These are phyloP conservation scores for Macaranga tanarius DNA, from an alignment of 441 rosid genomes.

Conservation along the genomic window DNA sequence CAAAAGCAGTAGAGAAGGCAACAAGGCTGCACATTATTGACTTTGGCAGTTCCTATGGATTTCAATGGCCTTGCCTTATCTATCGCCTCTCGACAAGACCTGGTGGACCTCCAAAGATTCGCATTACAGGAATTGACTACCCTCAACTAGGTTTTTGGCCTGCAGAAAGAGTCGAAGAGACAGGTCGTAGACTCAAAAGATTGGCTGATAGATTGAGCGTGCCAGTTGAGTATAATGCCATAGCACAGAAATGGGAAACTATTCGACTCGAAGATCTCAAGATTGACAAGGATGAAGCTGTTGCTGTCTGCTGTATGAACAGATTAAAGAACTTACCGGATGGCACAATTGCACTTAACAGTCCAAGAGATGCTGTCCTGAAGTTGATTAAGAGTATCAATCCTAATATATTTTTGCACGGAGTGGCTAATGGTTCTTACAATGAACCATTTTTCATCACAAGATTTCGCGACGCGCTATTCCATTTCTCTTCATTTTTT, in stretches of 20 bases:
- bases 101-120: conserved; percentile 51
- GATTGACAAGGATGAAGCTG: conserved; percentile 42
- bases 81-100: conserved; percentile 30
- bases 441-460: conserved; percentile 45
- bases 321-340: conserved; percentile 58
- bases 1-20: conserved; percentile 32
- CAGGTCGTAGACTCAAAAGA: conserved; percentile 45
- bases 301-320: conserved; percentile 56
- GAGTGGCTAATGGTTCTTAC: conserved; percentile 38
- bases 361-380: conserved; percentile 60
- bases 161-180: conserved; percentile 53
- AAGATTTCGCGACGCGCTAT: conserved; percentile 42
- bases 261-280: conserved; percentile 56
- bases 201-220: conserved; percentile 43
- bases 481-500: conserved; percentile 43
- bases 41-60: conserved; percentile 63
- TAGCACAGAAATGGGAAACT: conserved; percentile 52
- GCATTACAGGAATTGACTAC: conserved; percentile 58
- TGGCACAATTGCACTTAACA: conserved; percentile 55
- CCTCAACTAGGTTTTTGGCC: conserved; percentile 52
- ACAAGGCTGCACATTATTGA: conserved; percentile 51
- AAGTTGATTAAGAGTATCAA: conserved; percentile 54
- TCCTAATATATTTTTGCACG: conserved; percentile 54
- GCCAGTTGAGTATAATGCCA: conserved; percentile 47
- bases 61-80: conserved; percentile 55